Evolutionary conservation across 148 eudicot genomes (phyloP).

Genomic region (Amaranthus cruentus): DNA sequence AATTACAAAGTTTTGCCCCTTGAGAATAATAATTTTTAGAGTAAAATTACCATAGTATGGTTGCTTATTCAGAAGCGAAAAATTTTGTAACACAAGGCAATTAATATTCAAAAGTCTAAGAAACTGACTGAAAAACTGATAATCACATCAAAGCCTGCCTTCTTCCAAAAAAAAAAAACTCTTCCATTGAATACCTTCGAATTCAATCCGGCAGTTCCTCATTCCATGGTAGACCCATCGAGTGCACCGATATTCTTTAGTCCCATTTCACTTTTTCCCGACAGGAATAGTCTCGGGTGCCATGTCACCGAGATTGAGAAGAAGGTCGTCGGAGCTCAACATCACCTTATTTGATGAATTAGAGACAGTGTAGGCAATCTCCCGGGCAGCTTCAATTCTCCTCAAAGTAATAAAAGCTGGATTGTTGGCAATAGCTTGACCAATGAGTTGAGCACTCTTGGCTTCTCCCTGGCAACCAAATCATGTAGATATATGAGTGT

Average conservation of each 20-base stretch:
- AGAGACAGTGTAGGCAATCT: slow-evolving; percentile 61
- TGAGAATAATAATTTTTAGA: neutral
- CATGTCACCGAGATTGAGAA: slow-evolving; percentile 75
- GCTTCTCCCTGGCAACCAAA: slow-evolving; percentile 75
- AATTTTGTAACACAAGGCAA: neutral
- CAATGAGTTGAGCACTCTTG: slow-evolving; percentile 90
- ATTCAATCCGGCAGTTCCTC: neutral
- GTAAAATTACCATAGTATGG: neutral
- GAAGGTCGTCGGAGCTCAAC: slow-evolving; percentile 62
- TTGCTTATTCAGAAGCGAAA: slow-evolving; percentile 23
- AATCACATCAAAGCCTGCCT: slow-evolving; percentile 10
- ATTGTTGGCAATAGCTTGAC: slow-evolving; percentile 89
- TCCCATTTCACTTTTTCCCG: slow-evolving; percentile 22
- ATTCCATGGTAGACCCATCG: neutral
- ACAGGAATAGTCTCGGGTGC: slow-evolving; percentile 17
- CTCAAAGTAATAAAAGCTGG: slow-evolving; percentile 86
- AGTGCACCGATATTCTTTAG: neutral
- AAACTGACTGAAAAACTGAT: slow-evolving; percentile 1
- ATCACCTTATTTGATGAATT: slow-evolving; percentile 61
- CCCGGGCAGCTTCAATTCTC: slow-evolving; percentile 87
- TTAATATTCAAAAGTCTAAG: slow-evolving; percentile 5
- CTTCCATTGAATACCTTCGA: slow-evolving; percentile 13
- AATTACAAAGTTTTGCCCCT: too few species aligned
- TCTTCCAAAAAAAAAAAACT: slow-evolving; percentile 19
- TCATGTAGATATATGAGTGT: neutral